These are phyloP conservation scores for Aureobasidium musti DNA, from an alignment of 2,329 filamentous ascomycete species.

Conservation along the genomic window DNA sequence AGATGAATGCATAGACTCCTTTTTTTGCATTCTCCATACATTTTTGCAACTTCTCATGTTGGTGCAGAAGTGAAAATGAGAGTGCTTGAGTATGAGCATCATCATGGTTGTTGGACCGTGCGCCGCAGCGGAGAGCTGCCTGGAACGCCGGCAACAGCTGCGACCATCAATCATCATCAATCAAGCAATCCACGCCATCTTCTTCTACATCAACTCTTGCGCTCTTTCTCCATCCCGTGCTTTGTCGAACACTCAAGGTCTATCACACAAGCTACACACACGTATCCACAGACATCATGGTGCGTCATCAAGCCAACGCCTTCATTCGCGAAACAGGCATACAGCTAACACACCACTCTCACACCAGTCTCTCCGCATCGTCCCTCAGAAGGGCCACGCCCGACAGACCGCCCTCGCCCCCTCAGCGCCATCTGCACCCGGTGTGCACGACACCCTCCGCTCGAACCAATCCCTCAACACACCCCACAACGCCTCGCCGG, in stretches of 20 bases:
- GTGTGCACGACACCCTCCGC: conserved; percentile 91
- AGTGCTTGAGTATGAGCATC: not conserved
- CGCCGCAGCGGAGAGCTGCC: conserved; percentile 21
- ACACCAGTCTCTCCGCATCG: conserved; percentile 69
- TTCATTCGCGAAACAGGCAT: not conserved
- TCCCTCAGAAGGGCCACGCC: conserved; percentile 68
- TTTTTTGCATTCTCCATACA: not conserved
- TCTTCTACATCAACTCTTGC: not conserved
- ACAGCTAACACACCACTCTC: conserved; percentile 8
- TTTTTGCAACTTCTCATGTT: not conserved
- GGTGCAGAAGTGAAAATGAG: not conserved
- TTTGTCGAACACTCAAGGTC: not conserved
- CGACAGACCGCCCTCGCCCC: conserved; percentile 60
- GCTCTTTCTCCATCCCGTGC: not conserved
- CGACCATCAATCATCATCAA: conserved; percentile 20
- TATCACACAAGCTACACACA: not conserved
- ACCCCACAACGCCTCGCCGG: conserved; percentile 43
- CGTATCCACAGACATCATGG: conserved; percentile 28
- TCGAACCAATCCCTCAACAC: conserved; percentile 67
- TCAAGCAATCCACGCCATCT: conserved; percentile 22
- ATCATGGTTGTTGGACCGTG: conserved; percentile 23
- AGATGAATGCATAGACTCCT: conserved; percentile 22
- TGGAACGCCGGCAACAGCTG: conserved; percentile 19
- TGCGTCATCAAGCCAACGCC: conserved; percentile 11
- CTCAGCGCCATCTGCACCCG: conserved; percentile 85